Evolutionary conservation across 768 basidiomycete genomes (phyloP), one percentile per base, ranked within the genome.

Genomic region (Agaricus blazei): DNA sequence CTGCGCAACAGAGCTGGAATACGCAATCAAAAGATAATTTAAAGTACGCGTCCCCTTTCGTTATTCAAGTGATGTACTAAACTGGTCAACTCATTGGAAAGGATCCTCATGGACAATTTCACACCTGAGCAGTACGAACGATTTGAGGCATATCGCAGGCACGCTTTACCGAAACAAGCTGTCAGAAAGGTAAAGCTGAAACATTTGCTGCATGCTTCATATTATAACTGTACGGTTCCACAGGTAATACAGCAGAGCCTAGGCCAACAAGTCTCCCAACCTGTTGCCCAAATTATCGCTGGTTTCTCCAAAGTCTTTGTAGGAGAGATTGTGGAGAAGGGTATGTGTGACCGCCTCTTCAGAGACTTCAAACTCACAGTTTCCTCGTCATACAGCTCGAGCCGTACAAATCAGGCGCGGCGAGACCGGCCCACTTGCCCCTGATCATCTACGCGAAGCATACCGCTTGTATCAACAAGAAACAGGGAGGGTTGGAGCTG

Each of bases 231-330:
- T 12, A n/a, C 19, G 3, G 6, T 15, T n/a, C 28, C 51, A 5
- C 58, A 93, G 90, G 83, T 93, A 31, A 88, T 96, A 59, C 90
- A 92, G 64, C 88, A 92, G 68, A 80, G 82, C 1, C 74, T 85
- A 0, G 86, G 86, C 14, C 87, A 91, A 56, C 88, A 92, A 62
- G 89, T 90, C 5, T 91, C 91, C 3, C 85, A 87, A 62, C 89
- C 90, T 3, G 88, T 95, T 4, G 87, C 93, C 1, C 92, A 93
- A 59, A 83, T 94, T 43, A 87, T 95, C 2, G 91, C 92, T 4
- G 93, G 93, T 58, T 88, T 96, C 55, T 80, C 82, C 12, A 96
- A 95, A 64, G 91, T 96, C 0, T 96, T 94, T 58, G 91, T 96
- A 3, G 93, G 93, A 2, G 93, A 95, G 67, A 89, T 96, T 4